Evolutionary conservation across 176 grass and related monocot genomes (phyloP), one percentile per base, ranked within the genome.

Genomic region (Rhynchospora tenuis): DNA sequence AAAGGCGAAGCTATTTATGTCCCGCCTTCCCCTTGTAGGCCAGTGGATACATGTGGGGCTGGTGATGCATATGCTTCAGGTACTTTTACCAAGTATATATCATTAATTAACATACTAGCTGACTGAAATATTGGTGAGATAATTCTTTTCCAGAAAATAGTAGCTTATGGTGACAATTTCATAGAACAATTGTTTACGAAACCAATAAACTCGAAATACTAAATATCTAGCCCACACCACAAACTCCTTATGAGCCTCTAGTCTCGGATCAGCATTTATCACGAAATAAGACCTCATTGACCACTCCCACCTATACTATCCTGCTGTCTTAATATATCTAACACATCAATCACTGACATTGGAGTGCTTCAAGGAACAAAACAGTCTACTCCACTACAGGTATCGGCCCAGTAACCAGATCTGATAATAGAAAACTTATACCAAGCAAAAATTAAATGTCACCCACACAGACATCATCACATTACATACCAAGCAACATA

Each of bases 1-100:
- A 99, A 92, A 87, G 96, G 91, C 28, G 92, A 95, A 91, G 91
- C 82, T 57, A 93, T 99, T 84, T 93, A 93, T 86, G 89, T 99
- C 22, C 93, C 96, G 58, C 89, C 96, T 27, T 75, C 89, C 43
- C 84, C 90, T 0, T 95, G 93, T 56, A 73, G 90, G 46, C 93
- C 96, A 4, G 55, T 90, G 0, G 96, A 99, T 73, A 95, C 93
- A 4, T 99, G 96, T 59, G 96, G 96, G 0, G 93, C 96, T 45
- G 96, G 96, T 47, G 96, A 99, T 52, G 89, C 92, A 19, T 99
- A 99, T 0, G 83, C 96, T n/a, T 92, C 96, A 63, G 93, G 96
- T 77, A 77, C 73, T 77, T 16, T 28, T 77, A 15, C 24, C 29
- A 54, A 75, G 22, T 27, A 5, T 54, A 52, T 75, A 75, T 75